Evolutionary conservation across 345 rosid genomes (phyloP).

Genomic region (Syzygium jambos): DNA sequence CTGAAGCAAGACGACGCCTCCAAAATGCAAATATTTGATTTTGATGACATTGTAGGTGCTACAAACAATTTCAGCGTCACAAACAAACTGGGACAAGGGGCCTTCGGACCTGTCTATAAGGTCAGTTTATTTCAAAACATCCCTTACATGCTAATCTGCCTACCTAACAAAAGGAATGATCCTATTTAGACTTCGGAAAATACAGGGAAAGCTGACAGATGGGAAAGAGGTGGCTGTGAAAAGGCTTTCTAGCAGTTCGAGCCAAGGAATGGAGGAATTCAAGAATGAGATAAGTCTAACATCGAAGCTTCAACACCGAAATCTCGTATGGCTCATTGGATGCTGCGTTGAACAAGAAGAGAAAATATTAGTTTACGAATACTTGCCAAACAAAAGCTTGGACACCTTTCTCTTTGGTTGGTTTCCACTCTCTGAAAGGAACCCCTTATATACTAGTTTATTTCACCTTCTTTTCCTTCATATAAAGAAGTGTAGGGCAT

Average conservation of each 20-base stretch:
- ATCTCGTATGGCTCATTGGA: conserved; percentile 49
- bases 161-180: neutral
- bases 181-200: neutral
- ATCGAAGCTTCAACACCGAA: neutral
- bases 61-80: neutral
- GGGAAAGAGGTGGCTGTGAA: neutral
- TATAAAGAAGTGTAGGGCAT: too few species aligned
- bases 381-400: neutral
- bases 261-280: neutral
- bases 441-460: too few species aligned
- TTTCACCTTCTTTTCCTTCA: too few species aligned
- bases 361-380: conserved; percentile 43
- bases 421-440: neutral
- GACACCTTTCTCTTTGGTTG: conserved; percentile 4
- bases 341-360: conserved; percentile 53
- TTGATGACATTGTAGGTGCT: neutral
- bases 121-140: neutral
- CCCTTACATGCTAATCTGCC: neutral
- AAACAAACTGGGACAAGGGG: conserved; percentile 1
- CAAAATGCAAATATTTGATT: too few species aligned
- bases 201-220: neutral
- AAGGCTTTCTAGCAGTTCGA: neutral
- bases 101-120: conserved; percentile 2
- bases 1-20: too few species aligned
- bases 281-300: neutral